These are phyloP conservation scores for Ophiosphaerella korrae DNA, from an alignment of 2,329 filamentous ascomycete genomes.

Conservation along the genomic window DNA sequence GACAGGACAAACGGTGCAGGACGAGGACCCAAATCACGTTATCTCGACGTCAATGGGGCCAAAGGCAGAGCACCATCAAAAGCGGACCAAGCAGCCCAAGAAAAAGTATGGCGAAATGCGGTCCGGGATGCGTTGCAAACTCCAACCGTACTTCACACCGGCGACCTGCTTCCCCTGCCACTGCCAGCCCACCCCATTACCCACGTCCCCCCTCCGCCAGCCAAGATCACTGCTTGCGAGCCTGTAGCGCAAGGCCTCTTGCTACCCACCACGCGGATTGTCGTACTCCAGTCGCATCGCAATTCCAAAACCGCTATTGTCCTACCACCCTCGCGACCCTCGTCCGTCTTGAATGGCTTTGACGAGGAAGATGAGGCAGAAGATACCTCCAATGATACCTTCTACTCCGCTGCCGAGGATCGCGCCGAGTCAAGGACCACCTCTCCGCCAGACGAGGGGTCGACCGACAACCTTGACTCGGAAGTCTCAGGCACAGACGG, in stretches of 20 bases:
- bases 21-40: slow-evolving; percentile 35
- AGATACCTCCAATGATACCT: slow-evolving; percentile 86
- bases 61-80: slow-evolving; percentile 19
- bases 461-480: slow-evolving; percentile 55
- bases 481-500: slow-evolving; percentile 68
- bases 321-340: slow-evolving; percentile 49
- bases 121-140: slow-evolving; percentile 76
- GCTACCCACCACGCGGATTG: slow-evolving; percentile 77
- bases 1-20: slow-evolving; percentile 40
- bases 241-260: slow-evolving; percentile 88
- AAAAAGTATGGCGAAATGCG: slow-evolving; percentile 44
- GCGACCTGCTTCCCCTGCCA: slow-evolving; percentile 80
- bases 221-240: slow-evolving; percentile 89
- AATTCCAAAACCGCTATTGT: slow-evolving; percentile 57
- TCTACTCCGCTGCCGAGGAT: slow-evolving; percentile 90
- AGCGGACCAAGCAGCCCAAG: slow-evolving; percentile 33
- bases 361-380: slow-evolving; percentile 75
- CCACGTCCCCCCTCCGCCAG: slow-evolving; percentile 81
- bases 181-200: slow-evolving; percentile 82
- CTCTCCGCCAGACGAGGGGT: slow-evolving; percentile 48
- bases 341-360: slow-evolving; percentile 63
- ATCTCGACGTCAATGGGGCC: slow-evolving; percentile 47
- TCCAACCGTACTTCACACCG: slow-evolving; percentile 78
- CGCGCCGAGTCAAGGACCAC: slow-evolving; percentile 45
- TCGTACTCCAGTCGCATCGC: slow-evolving; percentile 69